Conservation (phyloP, 805 yeast species). For the Cyberlindnera japonica region DNA sequence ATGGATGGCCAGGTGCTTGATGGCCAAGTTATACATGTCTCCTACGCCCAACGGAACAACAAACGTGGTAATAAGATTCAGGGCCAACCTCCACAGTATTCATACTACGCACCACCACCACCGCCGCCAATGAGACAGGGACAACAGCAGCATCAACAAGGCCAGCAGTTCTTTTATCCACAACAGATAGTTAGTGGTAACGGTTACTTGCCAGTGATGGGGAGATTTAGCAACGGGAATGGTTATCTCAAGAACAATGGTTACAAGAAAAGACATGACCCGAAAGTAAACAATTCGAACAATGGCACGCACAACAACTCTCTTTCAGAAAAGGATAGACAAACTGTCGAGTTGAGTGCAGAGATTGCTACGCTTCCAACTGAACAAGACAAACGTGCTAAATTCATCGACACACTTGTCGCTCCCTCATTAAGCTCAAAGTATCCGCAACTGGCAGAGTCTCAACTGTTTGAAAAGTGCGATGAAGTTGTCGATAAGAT, state of each 20-base stretch:
- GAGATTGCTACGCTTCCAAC: constrained; percentile 5
- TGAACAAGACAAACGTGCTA: constrained; percentile 10
- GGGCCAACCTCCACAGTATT: background rate
- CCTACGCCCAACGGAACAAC: constrained; percentile 72
- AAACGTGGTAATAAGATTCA: constrained; percentile 21
- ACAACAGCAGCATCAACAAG: constrained; percentile 1
- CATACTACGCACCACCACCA: constrained; percentile 2
- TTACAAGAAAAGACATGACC: background rate
- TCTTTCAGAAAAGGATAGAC: constrained; percentile 5
- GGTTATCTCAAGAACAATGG: constrained; percentile 3
- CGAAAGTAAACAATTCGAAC: background rate
- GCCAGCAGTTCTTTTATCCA: constrained; percentile 5
- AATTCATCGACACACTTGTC: constrained; percentile 9
- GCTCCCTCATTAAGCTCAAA: constrained; percentile 7
- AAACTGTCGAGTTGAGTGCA: constrained; percentile 11
- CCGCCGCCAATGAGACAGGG: constrained; percentile 1
- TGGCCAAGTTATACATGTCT: constrained; percentile 56
- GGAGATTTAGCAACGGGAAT: background rate
- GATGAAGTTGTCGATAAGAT: constrained; percentile 5
- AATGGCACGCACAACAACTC: background rate
- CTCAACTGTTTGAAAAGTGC: constrained; percentile 7
- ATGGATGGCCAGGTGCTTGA: constrained; percentile 55
- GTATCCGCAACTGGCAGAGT: constrained; percentile 8
- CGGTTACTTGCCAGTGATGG: constrained; percentile 3
- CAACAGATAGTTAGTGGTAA: constrained; percentile 2